Base-by-base conservation (phyloP, 768 basidiomycete species). In the Peribolospora kevripleyi region DNA sequence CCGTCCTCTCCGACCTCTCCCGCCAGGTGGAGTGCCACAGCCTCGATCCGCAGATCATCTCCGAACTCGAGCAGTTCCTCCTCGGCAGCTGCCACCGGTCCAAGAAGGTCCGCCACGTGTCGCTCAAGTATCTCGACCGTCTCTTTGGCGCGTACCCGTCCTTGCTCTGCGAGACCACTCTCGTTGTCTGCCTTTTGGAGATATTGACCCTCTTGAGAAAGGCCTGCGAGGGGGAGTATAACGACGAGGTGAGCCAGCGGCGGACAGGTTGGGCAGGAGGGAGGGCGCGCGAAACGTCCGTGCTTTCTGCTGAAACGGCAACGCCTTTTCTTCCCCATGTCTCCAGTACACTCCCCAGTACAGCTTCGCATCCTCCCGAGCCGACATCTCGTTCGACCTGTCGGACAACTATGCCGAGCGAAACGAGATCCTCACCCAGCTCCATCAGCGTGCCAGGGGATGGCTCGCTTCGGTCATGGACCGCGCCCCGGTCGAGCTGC, bases 121-220 rank as follows among this genome's bases (percentile, higher is more conserved):
- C 90, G 1, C 74, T 79, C 46, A 80, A 77, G 67, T 93, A 83
- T 64, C 73, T 95, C 38, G 77, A 86, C 67, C 75, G 79, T 45
- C 71, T 97, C 46, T 80, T 97, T 59, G 81, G 79, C 6, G 84
- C 82, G 2, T 95, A 95, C 68, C 88, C 93, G 2, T 87, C 88
- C 10, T 71, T 98, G 51, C 82, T 93, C 77, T 97, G 91, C 67
- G 82, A 90, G 62, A 76, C 80, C 3, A 73, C 79, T 7, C 74
- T 97, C 9, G 82, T 97, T 5, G 87, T 81, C 60, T 78, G 84
- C 45, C 81, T 95, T 50, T 72, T 97, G 45, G 91, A 98, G 63
- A 80, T 85, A 48, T 72, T 98, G 57, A 95, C 93, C 0, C 72
- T 95, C 7, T 70, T 97, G 59, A 77, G 87, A 57, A 75, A 79